Evolutionary conservation across 441 rosid species (phyloP), one percentile per base, ranked within the genome.

Genomic region (Viola pubescens): DNA sequence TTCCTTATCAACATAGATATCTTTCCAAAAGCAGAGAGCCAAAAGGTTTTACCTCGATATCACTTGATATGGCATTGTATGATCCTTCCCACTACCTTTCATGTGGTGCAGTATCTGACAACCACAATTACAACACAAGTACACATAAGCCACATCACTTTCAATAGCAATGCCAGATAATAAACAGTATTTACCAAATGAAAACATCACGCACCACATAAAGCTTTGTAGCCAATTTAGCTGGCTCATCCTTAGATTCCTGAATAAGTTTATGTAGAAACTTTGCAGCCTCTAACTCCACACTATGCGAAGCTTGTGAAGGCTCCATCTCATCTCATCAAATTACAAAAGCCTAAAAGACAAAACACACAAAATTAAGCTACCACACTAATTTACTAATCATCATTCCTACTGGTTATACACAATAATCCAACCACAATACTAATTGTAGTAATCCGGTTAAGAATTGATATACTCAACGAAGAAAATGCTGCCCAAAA

Each of bases 251-350:
- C 73, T 78, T 91, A 19, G 99, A 94, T 67, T 94, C 98, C 68
- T 87, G 98, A 65, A 94, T 94, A 63, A 91, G 98, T 68, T 94
- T 90, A 70, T 94, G 99, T 72, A 94, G 84, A 75, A 91, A 91
- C 86, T 94, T 88, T 12, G 99, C 99, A n/a, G 98, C 98, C 83
- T 94, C 99, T 73, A 94, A 58, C 84, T 94, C 99, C 12, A 91
- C 95, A 69, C 87, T 85, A 48, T 85, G 88, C 2, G 95, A 74
- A 61, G 96, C 69, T 48, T 87, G 91, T 4, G 95, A 72, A 64
- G 97, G 71, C 50, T 91, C 72, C 94, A 91, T 91, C 70, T 73
- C 80, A 71, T 71, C 65, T 65, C 67, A 39, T 14, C 5, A 12
- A 38, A 39, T 42, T 2, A 38, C 9, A 43, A 51, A 26, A 34